Base-by-base conservation (phyloP, 2,329 filamentous ascomycete species). In the Trichoderma atrobrunneum region DNA sequence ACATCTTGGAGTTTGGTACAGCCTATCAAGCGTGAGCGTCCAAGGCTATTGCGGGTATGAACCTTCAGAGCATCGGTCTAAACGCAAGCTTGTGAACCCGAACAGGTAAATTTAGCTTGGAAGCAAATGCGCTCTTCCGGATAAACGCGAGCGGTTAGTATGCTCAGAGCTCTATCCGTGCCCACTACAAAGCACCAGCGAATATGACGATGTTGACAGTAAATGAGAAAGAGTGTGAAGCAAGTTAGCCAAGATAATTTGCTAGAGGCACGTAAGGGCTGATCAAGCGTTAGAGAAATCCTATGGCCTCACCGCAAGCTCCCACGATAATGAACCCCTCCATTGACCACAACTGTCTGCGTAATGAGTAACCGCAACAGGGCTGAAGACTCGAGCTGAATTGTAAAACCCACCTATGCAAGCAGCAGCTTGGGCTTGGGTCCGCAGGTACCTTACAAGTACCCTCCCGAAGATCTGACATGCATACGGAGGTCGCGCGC, bases 381-480 rank as follows among this genome's bases (percentile, higher is more conserved):
- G 59, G 67, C 67, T 70, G 67, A 61, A 54, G 56, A 24, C 18
- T 32, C 18, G 21, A 67, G 64, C 64, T 67, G 64, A 28, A 67
- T 11, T 16, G 21, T 11, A 39, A 51, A 14, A 18, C 61, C 39
- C 12, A 26, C 26, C 14, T 32, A 39, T 12, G n/a, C 64, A 48
- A 10, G 30, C 21, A 10, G 30, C 21, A 28, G 32, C 67, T 28
- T 12, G 14, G 21, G 39, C n/a, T 26, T 21, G 30, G 36, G 28
- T 34, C 18, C 28, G 21, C 28, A 62, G 62, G 67, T 70, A 70
- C 57, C 67, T 54, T 43, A 10, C 3, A 62, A 18, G 67, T 70
- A 70, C 28, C 30, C 28, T 57, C 36, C n/a, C 67, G 36, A 70
- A 70, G 67, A 70, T 61, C 57, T 70, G 67, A 70, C 67, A 70